Evolutionary conservation across 2,329 filamentous ascomycete genomes (phyloP), one percentile per base, ranked within the genome.

Genomic region (Hymenoscyphus repandus): DNA sequence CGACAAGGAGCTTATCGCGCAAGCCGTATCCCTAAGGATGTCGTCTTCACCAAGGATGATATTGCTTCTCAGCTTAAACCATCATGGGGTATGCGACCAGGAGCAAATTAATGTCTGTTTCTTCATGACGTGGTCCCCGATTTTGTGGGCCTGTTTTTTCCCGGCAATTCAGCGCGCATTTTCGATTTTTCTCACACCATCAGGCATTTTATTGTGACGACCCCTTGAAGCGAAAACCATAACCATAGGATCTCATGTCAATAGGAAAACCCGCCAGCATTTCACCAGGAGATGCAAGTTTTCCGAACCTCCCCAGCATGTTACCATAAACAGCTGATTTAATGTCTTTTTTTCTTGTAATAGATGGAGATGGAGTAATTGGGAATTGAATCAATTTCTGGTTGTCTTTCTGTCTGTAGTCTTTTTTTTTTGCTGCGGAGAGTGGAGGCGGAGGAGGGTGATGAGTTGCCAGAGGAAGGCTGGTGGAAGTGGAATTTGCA

Each of bases 1-100:
- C 80, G 84, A 56, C 77, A 73, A 45, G 85, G 85, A 56, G 85
- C 84, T 41, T 86, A 88, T 66, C 81, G 85, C 47, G 77, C 88
- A 58, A 86, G 82, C 60, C 76, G 81, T 43, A 74, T 89, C 51
- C 84, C 83, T 1, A 74, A 77, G 56, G 81, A 82, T 44, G 74
- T 81, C 50, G 84, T 87, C 37, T 81, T 80, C 42, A 85, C 82
- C 27, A 78, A 71, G 63, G 78, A 85, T 53, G 81, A 86, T 60
- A 70, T 88, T 62, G 68, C 72, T 47, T 64, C 74, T 53, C 62
- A 58, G 27, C 56, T 70, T 18, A 70, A 69, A 58, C 69, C 69
- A 45, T 62, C 63, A 49, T 70, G 68, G 69, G 66, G 63, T 44
- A 66, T 70, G 63, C 59, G 64, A 50, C 17, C 56, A 40, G 53